Evolutionary conservation across 2,329 filamentous ascomycete genomes (phyloP), one percentile per base, ranked within the genome.

Genomic region (Colletotrichum falcatum): DNA sequence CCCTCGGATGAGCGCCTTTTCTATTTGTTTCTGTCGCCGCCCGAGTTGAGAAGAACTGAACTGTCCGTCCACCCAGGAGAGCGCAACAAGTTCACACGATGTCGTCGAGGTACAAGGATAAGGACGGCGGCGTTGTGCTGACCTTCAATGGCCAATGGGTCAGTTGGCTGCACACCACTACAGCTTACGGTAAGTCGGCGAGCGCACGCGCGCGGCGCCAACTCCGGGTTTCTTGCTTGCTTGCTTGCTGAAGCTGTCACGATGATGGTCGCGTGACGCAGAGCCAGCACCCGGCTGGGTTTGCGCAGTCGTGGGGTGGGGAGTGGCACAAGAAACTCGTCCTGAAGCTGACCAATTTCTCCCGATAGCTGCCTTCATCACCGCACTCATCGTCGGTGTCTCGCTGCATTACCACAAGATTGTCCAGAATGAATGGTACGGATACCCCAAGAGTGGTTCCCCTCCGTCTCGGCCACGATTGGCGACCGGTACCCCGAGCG

Each of bases 401-500:
- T 88, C 86, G 65, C 87, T 99, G 59, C 96, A 99, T 83, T 98
- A 96, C 83, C 89, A 92, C 78, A 99, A 99, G 85, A 99, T 99
- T 75, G 96, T 99, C 66, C 87, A 98, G 82, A 99, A 99, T 82
- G 94, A 99, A 82, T 93, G 95, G 84, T 97, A 94, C 81, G 94
- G 94, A 76, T 97, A 97, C 79, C 95, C 1, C 86, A 97, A 75
- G 95, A 98, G 85, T 98, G 95, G 95, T 97, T 97, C 78, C 95
- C 95, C 69, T 97, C 95, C 53, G 95, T 98, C 28, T 98, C 95
- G 37, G 92, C 96, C 49, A 98, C 96, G 44, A 99, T 99, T 83
- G 96, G 96, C 79, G 96, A 99, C 81, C 91, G 95, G 74, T 98
- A 98, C 78, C 96, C 96, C 63, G 96, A 99, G 83, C 92, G 96